Evolutionary conservation across 306 rosid genomes (phyloP), one percentile per base, ranked within the genome.

Genomic region (Crotalaria pallida): DNA sequence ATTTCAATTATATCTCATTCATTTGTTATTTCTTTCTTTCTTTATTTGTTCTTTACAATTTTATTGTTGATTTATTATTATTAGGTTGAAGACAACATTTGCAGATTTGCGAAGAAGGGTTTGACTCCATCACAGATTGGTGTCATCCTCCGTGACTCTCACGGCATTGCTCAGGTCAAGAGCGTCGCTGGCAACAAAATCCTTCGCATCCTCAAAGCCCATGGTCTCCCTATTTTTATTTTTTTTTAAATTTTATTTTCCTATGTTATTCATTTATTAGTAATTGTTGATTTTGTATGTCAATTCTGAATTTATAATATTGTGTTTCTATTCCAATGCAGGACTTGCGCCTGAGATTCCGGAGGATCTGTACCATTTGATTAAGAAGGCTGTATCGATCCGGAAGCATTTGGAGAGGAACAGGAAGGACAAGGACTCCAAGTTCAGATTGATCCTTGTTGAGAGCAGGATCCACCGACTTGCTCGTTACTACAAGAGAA

Each of bases 41-140:
- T 7, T 29, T 58, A 13, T 3, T 2, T 5, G 3, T 3, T n/a
- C n/a, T 1, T 8, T 3, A 3, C 10, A 15, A 18, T 47, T 19
- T 11, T 1, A 4, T 10, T 3, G 9, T 40, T 10, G 18, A 4
- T 7, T 13, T 69, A 86, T 40, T 69, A 86, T 40, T 27, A 27
- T 40, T 24, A 69, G 96, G 96, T 89, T 36, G 96, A 81, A 52
- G 89, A 89, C 7, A 88, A 80, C 34, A 86, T 89, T 27, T 84
- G 89, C 85, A 89, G 86, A 80, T 89, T 86, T 72, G 89, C 91
- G 7, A 88, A 88, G 80, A 88, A 88, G 86, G 96, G 96, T 44
- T 10, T 86, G 81, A 78, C 91, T n/a, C 96, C 96, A 6, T 88
- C 96, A 24, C 96, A 88, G 73, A 88, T 88, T 50, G 96, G 91